Conservation (phyloP, 306 rosid species). For the Arachis stenosperma region DNA sequence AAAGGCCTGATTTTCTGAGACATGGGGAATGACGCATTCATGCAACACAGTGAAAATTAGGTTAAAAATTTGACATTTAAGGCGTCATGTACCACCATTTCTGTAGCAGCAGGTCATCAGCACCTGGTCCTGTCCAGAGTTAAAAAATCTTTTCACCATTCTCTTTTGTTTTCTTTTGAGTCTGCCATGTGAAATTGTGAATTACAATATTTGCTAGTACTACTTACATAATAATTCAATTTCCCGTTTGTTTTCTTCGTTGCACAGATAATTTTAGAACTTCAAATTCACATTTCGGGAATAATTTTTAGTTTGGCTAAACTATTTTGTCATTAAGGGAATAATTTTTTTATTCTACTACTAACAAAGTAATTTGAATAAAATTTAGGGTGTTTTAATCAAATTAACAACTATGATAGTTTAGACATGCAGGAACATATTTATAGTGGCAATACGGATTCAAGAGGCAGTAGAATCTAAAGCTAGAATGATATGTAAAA, state of each 20-base stretch:
- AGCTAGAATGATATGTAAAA: background rate
- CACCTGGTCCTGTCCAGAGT: slow-evolving; percentile 46
- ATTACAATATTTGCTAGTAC: too few species aligned
- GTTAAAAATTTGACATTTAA: slow-evolving; percentile 45
- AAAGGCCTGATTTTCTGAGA: slow-evolving; percentile 49
- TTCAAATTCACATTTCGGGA: background rate
- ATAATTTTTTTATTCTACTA: background rate
- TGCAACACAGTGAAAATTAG: slow-evolving; percentile 42
- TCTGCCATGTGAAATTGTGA: background rate
- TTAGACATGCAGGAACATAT: too few species aligned
- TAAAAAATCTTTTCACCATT: background rate
- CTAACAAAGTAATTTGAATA: background rate
- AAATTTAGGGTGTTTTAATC: background rate
- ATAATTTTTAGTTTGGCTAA: background rate
- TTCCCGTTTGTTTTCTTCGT: background rate
- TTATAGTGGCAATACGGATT: too few species aligned
- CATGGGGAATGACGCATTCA: slow-evolving; percentile 58
- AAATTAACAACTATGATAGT: too few species aligned
- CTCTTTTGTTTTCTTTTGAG: background rate
- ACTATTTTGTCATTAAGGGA: background rate
- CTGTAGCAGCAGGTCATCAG: slow-evolving; percentile 40
- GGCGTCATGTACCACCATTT: slow-evolving; percentile 44
- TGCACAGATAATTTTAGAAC: background rate
- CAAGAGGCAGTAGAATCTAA: too few species aligned
- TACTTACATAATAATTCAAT: too few species aligned